Conservation (phyloP, 768 basidiomycete genomes). For the Vararia minispora region DNA sequence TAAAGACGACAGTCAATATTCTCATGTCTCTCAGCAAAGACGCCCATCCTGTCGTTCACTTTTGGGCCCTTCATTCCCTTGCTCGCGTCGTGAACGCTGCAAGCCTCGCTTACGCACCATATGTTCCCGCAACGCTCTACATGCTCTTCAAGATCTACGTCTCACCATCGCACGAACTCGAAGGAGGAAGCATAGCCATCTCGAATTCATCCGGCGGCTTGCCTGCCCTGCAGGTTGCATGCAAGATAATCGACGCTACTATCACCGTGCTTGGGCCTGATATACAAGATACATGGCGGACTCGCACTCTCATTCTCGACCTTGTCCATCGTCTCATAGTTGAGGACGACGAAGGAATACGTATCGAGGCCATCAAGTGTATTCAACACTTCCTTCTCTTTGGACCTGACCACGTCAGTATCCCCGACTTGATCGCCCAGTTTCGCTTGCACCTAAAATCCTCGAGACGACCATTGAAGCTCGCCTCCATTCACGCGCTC, state of each 20-base stretch:
- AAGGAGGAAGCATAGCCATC: conserved; percentile 75
- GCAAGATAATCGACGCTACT: conserved; percentile 85
- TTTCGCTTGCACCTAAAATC: conserved; percentile 78
- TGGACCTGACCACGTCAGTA: conserved; percentile 71
- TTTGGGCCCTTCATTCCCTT: conserved; percentile 81
- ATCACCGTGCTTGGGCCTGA: conserved; percentile 94
- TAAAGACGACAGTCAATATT: conserved; percentile 93
- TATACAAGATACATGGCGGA: conserved; percentile 76
- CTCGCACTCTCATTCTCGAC: conserved; percentile 72
- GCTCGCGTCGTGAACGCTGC: conserved; percentile 85
- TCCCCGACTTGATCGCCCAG: conserved; percentile 66
- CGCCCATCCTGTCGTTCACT: conserved; percentile 94
- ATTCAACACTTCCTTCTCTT: conserved; percentile 98
- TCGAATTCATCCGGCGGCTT: conserved; percentile 85
- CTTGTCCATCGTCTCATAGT: conserved; percentile 77
- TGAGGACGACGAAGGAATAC: conserved; percentile 80
- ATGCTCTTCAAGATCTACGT: conserved; percentile 87
- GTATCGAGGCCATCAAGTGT: conserved; percentile 92
- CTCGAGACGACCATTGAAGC: conserved; percentile 72
- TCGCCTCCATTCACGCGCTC: conserved; percentile 90
- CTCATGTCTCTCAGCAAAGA: conserved; percentile 92
- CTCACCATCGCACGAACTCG: conserved; percentile 83
- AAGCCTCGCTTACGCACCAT: conserved; percentile 83
- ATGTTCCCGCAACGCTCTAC: conserved; percentile 78
- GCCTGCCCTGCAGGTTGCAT: conserved; percentile 85